Evolutionary conservation across 176 grass and related monocot genomes (phyloP).

Genomic region (Oryza glaberrima): DNA sequence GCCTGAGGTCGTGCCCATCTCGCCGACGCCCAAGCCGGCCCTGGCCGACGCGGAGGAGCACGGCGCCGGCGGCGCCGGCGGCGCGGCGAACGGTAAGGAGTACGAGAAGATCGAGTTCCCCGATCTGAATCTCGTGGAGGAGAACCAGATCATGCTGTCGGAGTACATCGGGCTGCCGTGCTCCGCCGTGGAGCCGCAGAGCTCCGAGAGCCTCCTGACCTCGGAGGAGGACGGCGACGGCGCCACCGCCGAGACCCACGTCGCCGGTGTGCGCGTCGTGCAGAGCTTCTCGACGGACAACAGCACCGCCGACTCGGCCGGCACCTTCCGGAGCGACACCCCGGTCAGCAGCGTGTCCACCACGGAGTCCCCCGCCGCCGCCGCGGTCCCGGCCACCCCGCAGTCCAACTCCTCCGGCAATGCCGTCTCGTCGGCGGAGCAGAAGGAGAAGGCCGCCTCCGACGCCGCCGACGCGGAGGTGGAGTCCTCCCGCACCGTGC

Average conservation of each 20-base stretch:
- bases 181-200: conserved; percentile 65
- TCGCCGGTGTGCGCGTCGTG: conserved; percentile 76
- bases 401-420: conserved; percentile 57
- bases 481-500: conserved; percentile 59
- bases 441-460: conserved; percentile 53
- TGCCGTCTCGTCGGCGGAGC: conserved; percentile 35
- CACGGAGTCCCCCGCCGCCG: conserved; percentile 44
- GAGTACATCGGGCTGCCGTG: conserved; percentile 72
- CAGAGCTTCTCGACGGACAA: conserved; percentile 75
- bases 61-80: neutral
- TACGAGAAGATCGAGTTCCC: conserved; percentile 97
- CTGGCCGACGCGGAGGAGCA: conserved; percentile 41
- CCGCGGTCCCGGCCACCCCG: conserved; percentile 59
- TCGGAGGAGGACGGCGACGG: conserved; percentile 64
- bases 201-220: conserved; percentile 79
- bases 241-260: conserved; percentile 53
- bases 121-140: conserved; percentile 87
- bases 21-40: conserved; percentile 53
- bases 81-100: conserved; percentile 38
- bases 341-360: conserved; percentile 79
- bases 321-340: conserved; percentile 49
- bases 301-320: conserved; percentile 52
- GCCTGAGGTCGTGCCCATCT: conserved; percentile 77
- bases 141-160: conserved; percentile 91
- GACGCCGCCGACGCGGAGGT: conserved; percentile 58